Conservation (phyloP, 2,329 filamentous ascomycete species). For the Talaromyces verruculosus region DNA sequence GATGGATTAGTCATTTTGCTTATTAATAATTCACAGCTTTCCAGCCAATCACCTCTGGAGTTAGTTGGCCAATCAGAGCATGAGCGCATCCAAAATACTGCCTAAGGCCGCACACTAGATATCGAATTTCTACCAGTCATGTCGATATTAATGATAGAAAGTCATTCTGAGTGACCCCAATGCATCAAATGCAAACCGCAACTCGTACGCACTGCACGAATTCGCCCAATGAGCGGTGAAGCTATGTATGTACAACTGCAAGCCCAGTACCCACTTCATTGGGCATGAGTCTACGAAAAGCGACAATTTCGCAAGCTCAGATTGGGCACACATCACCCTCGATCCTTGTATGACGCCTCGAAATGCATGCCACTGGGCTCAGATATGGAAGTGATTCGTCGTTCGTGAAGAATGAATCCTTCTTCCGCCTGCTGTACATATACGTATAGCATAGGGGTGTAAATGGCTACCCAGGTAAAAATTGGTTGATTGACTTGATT, state of each 20-base stretch:
- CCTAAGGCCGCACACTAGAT: not conserved
- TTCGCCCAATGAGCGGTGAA: slow-evolving; percentile 9
- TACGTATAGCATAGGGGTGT: not conserved
- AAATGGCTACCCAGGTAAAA: not conserved
- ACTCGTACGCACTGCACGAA: not conserved
- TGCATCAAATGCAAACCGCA: not conserved
- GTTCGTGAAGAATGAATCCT: not conserved
- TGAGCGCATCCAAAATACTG: not conserved
- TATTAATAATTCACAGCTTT: not conserved
- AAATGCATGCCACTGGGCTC: not conserved
- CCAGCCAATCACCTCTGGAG: not conserved
- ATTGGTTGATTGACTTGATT: not conserved
- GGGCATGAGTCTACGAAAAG: slow-evolving; percentile 7
- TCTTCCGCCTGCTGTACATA: not conserved
- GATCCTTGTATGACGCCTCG: not conserved
- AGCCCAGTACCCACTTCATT: slow-evolving; percentile 6
- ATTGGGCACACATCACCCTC: slow-evolving; percentile 11
- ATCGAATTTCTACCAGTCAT: not conserved
- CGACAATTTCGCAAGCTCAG: not conserved
- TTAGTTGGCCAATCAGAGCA: not conserved
- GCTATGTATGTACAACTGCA: not conserved
- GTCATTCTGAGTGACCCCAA: not conserved
- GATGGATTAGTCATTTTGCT: not conserved
- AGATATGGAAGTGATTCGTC: not conserved
- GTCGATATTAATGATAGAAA: not conserved